Percentiles rank a stretch among this genome's conserved stretches.
These are phyloP conservation scores for Ichthyophthirius multifiliis DNA, from an alignment of 169 alveolate genomes.

Conservation along the genomic window DNA sequence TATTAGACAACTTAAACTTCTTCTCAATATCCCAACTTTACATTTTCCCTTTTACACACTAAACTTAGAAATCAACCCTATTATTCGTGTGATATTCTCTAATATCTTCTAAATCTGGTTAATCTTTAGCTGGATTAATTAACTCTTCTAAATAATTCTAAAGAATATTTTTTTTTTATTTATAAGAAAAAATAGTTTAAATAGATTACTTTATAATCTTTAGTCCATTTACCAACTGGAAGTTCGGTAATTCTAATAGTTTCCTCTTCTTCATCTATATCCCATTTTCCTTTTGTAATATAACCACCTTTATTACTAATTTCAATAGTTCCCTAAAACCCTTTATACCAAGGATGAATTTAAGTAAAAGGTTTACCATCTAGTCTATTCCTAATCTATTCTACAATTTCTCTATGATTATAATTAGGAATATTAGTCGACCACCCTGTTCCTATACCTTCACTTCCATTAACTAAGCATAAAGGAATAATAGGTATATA, in stretches of 20 bases:
- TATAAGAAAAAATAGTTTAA: conserved; percentile 4
- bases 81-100: conserved; percentile 65
- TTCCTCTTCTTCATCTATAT: conserved; percentile 48
- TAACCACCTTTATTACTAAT: conserved; percentile 45
- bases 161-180: background rate
- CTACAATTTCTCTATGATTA: conserved; percentile 88
- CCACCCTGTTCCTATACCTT: conserved; percentile 99
- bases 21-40: conserved; percentile 38
- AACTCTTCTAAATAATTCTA: background rate
- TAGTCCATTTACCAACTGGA: conserved; percentile 98
- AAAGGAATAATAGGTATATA: conserved; percentile 99
- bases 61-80: conserved; percentile 56
- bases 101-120: conserved; percentile 47
- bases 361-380: conserved; percentile 68
- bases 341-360: conserved; percentile 97
- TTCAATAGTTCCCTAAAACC: conserved; percentile 94
- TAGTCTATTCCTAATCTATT: conserved; percentile 88
- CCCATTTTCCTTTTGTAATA: conserved; percentile 46
- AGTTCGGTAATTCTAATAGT: conserved; percentile 93
- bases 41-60: conserved; percentile 13
- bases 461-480: conserved; percentile 98
- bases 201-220: conserved; percentile 92
- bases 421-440: conserved; percentile 65
- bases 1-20: conserved; percentile 53
- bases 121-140: background rate